Percentiles rank a stretch among this genome's conserved stretches.
phyloP scores from a whole-genome alignment of 2,329 filamentous ascomycete species.

The Colletotrichum sansevieriae region DNA sequence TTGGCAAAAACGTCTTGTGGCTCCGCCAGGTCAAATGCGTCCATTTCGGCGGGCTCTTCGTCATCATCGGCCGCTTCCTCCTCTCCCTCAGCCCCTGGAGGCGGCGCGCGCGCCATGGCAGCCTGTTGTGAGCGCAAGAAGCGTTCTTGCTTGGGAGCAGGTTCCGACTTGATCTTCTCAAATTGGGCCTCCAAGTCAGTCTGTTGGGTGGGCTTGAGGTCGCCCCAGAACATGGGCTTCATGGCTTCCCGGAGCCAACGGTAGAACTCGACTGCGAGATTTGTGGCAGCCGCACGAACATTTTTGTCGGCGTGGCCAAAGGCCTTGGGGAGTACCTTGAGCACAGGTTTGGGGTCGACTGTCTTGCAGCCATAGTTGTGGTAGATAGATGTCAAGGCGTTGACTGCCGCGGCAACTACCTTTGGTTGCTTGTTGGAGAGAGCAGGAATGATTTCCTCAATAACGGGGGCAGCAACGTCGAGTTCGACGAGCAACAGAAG shows the following conservation, averaged over 20 bases:
- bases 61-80: slow-evolving; percentile 70
- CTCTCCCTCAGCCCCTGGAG: slow-evolving; percentile 68
- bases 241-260: slow-evolving; percentile 97
- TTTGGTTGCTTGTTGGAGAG: slow-evolving; percentile 93
- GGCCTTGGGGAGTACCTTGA: slow-evolving; percentile 89
- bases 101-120: slow-evolving; percentile 78
- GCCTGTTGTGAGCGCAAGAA: slow-evolving; percentile 91
- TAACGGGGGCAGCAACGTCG: slow-evolving; percentile 84
- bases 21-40: slow-evolving; percentile 85
- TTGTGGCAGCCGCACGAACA: slow-evolving; percentile 92
- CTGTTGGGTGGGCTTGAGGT: slow-evolving; percentile 95
- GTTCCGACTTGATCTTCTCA: slow-evolving; percentile 90
- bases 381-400: slow-evolving; percentile 84
- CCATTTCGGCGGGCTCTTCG: slow-evolving; percentile 78
- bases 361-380: slow-evolving; percentile 96
- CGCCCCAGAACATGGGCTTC: slow-evolving; percentile 97
- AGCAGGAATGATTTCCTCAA: slow-evolving; percentile 89
- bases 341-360: slow-evolving; percentile 90
- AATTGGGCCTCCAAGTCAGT: slow-evolving; percentile 94
- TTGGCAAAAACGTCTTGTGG: slow-evolving; percentile 89
- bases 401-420: slow-evolving; percentile 78
- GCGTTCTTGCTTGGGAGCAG: slow-evolving; percentile 89
- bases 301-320: slow-evolving; percentile 99
- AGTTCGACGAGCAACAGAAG: slow-evolving; percentile 90
- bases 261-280: slow-evolving; percentile 93